Percentiles rank a stretch among this genome's conserved stretches.
These are phyloP conservation scores for Raddia distichophylla DNA, from an alignment of 176 grass and related monocot genomes.

Conservation along the genomic window DNA sequence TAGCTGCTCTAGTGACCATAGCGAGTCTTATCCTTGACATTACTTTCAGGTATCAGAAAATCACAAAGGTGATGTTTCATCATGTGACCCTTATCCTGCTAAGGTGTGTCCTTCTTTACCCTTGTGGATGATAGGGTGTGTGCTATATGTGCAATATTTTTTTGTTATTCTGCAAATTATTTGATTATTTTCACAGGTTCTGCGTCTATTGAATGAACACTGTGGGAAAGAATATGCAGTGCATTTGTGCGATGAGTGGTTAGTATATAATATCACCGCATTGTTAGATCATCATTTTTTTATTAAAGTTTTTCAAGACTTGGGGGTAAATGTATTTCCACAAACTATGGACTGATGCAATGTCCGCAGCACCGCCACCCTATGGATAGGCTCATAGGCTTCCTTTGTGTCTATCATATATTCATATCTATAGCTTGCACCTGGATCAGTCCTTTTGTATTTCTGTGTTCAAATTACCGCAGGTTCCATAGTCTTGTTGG, in stretches of 20 bases:
- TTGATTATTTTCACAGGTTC: conserved; percentile 57
- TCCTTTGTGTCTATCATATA: conserved; percentile 32
- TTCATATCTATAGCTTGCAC: conserved; percentile 33
- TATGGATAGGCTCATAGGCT: neutral
- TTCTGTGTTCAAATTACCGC: conserved; percentile 21
- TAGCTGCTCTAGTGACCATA: neutral
- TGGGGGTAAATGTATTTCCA: conserved; percentile 21
- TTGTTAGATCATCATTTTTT: conserved; percentile 14
- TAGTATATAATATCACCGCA: conserved; percentile 34
- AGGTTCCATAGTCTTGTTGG: conserved; percentile 81
- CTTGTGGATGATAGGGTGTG: neutral
- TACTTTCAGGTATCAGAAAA: conserved; percentile 85
- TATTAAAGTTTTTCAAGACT: neutral
- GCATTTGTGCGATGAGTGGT: conserved; percentile 90
- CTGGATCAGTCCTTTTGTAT: conserved; percentile 12
- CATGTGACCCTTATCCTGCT: conserved; percentile 50
- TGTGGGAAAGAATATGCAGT: conserved; percentile 61
- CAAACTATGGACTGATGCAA: conserved; percentile 18
- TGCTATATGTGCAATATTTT: neutral
- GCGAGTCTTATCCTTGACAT: conserved; percentile 18
- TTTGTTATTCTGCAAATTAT: conserved; percentile 25
- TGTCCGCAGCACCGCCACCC: neutral
- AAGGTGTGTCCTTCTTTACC: conserved; percentile 56
- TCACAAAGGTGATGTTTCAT: conserved; percentile 60
- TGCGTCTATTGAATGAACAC: conserved; percentile 88